phyloP scores from a whole-genome alignment of 257 asterid genomes.

The Lavandula angustifolia region DNA sequence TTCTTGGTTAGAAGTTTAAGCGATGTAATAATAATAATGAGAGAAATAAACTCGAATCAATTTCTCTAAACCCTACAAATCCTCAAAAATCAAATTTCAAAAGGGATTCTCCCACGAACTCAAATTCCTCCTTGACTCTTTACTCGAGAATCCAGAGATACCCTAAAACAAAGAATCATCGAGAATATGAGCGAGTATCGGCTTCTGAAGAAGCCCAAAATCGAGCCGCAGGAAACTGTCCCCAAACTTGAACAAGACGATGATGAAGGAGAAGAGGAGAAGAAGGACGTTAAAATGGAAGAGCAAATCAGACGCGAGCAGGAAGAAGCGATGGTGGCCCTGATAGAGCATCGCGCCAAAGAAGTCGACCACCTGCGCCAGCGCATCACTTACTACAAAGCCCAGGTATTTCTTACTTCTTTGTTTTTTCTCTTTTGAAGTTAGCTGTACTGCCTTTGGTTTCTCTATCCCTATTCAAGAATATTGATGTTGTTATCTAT shows the following conservation, averaged over 20 bases:
- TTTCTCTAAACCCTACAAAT: slow-evolving; percentile 9
- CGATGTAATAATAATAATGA: too few relatives aligned
- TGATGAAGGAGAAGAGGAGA: slow-evolving; percentile 28
- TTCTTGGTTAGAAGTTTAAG: too few relatives aligned
- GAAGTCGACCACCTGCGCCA: slow-evolving; percentile 78
- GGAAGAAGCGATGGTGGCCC: slow-evolving; percentile 77
- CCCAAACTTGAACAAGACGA: slow-evolving; percentile 16
- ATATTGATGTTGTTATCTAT: background rate
- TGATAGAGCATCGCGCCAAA: slow-evolving; percentile 72
- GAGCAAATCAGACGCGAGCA: slow-evolving; percentile 51
- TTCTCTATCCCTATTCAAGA: background rate
- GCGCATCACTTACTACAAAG: slow-evolving; percentile 63
- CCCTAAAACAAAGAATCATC: slow-evolving; percentile 8
- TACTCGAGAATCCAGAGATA: slow-evolving; percentile 16
- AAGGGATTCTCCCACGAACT: too few relatives aligned
- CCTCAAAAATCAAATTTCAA: background rate
- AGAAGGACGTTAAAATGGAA: slow-evolving; percentile 26
- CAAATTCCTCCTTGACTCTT: background rate
- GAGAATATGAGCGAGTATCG: slow-evolving; percentile 42
- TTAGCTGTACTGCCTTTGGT: too few relatives aligned
- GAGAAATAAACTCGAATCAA: background rate
- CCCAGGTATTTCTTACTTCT: slow-evolving; percentile 52
- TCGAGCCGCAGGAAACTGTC: slow-evolving; percentile 36
- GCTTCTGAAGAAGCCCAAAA: slow-evolving; percentile 48
- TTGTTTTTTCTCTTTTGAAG: background rate